Conservation (phyloP, 306 rosid species). For the Arachis stenosperma region DNA sequence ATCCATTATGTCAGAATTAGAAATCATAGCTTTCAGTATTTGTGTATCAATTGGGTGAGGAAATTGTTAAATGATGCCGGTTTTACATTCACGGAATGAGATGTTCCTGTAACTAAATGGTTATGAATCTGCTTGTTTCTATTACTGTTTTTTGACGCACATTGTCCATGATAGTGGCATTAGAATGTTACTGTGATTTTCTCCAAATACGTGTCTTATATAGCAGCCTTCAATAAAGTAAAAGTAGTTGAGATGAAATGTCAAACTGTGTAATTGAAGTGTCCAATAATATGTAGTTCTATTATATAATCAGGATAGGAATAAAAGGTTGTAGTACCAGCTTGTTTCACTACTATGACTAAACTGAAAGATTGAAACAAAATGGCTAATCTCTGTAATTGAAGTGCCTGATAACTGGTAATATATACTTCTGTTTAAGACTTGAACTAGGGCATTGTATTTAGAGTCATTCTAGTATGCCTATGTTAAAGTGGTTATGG, state of each 20-base stretch:
- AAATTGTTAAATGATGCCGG: background rate
- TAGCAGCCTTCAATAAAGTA: background rate
- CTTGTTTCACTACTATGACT: too few relatives aligned
- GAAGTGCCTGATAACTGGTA: background rate
- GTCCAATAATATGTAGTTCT: background rate
- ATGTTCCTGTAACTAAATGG: slow-evolving; percentile 4
- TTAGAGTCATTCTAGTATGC: too few relatives aligned
- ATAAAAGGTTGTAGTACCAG: background rate
- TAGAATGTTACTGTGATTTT: background rate
- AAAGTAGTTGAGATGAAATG: slow-evolving; percentile 10
- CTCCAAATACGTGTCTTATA: background rate
- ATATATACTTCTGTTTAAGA: background rate
- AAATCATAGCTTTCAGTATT: slow-evolving; percentile 10
- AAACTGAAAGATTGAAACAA: background rate
- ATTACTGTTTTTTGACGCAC: background rate
- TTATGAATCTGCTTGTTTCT: slow-evolving; percentile 2
- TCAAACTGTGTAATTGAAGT: background rate
- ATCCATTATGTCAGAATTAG: background rate
- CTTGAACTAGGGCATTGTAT: too few relatives aligned
- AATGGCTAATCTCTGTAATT: slow-evolving; percentile 2
- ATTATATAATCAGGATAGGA: too few relatives aligned
- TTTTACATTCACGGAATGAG: background rate
- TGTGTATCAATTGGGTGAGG: slow-evolving; percentile 2
- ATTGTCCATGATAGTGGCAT: slow-evolving; percentile 1
- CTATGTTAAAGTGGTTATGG: too few relatives aligned